These are phyloP conservation scores for Saururus chinensis DNA, from an alignment of 164 flowering plant species.

Conservation along the genomic window DNA sequence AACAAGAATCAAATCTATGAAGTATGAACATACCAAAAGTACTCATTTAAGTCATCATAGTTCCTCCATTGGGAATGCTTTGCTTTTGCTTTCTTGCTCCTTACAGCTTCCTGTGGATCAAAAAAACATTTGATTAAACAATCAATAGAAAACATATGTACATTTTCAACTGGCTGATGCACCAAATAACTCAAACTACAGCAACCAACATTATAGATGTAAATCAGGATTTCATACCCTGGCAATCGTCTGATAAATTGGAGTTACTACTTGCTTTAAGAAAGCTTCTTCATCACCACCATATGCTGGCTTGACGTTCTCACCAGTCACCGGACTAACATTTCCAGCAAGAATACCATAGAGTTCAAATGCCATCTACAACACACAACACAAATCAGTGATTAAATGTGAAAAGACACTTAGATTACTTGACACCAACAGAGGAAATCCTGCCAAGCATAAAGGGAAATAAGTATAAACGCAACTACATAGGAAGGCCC, in stretches of 20 bases:
- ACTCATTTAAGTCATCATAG: constrained; percentile 94
- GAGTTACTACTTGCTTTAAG: constrained; percentile 81
- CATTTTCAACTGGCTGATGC: background rate
- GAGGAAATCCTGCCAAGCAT: background rate
- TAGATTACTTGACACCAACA: too few species aligned
- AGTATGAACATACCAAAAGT: constrained; percentile 57
- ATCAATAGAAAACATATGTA: background rate
- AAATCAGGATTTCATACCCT: constrained; percentile 30
- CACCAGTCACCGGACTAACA: constrained; percentile 97
- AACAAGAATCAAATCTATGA: background rate
- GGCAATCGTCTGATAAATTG: constrained; percentile 81
- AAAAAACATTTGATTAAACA: constrained; percentile 2
- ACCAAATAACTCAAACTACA: background rate
- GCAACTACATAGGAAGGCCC: background rate
- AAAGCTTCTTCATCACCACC: constrained; percentile 97
- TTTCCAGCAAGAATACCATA: constrained; percentile 99
- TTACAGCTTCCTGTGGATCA: constrained; percentile 62
- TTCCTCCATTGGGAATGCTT: constrained; percentile 99
- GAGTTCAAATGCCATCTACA: constrained; percentile 93
- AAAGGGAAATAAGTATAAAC: background rate
- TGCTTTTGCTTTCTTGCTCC: constrained; percentile 65
- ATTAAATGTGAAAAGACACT: too few species aligned
- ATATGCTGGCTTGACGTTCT: constrained; percentile 94
- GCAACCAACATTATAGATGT: background rate
- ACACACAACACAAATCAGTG: background rate